Evolutionary conservation across 1,139 yeast genomes (phyloP), one percentile per base, ranked within the genome.

Genomic region (Sugiyamaella grinbergsii): DNA sequence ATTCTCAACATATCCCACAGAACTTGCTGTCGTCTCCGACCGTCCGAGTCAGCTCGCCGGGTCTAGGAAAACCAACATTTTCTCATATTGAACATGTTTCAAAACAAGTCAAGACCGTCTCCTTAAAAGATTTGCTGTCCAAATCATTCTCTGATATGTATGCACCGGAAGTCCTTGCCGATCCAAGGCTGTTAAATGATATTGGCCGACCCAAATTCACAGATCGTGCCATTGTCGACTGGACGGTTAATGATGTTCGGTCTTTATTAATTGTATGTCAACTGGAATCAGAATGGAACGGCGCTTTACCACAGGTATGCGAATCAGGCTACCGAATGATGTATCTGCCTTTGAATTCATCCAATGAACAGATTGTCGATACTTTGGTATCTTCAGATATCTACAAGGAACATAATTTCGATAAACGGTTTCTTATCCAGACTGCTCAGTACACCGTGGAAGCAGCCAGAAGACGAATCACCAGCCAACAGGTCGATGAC

Each of bases 201-300:
- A 74, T 77, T 52, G 85, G 84, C 3, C 72, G 87, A 34, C 87
- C 88, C 7, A 64, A 66, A 32, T 82, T 81, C 65, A 81, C 86
- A 0, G 78, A 77, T 55, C 70, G 87, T 46, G 79, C 77, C 13
- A 67, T 83, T 38, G 70, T 80, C 32, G 84, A 81, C 63, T 83
- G 89, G 89, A 79, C 75, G 42, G 62, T 81, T 48, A 83, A 83
- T 63, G 88, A 82, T 62, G 68, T 80, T n/a, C 70, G 88, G 37
- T 80, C 86, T 2, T 64, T 82, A 39, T 67, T 83, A 31, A 80
- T 83, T 36, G 72, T 81, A 19, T 79, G 76, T 40, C 66, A 65
- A 28, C 56, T 77, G 38, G 67, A 67, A 46, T 78, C 79, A 2
- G 81, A 78, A 59, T 82, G 87, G 86, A 68, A 72, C 22, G 71